Evolutionary conservation across 352 stramenopile species (phyloP).

Genomic region (Pythium myriotylum): DNA sequence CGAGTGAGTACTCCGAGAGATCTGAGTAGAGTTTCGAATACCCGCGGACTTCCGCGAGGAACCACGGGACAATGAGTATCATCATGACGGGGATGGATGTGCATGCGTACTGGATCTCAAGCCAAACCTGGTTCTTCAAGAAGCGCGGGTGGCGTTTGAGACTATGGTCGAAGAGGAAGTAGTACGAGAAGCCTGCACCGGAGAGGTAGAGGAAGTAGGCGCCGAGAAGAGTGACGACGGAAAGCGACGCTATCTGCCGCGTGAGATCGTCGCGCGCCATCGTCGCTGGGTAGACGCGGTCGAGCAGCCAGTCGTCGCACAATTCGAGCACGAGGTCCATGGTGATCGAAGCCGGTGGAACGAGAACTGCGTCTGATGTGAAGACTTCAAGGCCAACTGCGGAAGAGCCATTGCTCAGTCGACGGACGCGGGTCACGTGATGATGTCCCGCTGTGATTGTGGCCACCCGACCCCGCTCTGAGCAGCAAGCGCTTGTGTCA

Average conservation of each 20-base stretch:
- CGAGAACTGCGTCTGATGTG: background rate
- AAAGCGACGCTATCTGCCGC: constrained; percentile 56
- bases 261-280: constrained; percentile 44
- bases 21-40: constrained; percentile 55
- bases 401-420: too few species aligned
- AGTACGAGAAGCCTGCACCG: constrained; percentile 49
- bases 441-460: background rate
- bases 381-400: too few species aligned
- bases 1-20: constrained; percentile 43
- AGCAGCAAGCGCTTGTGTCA: too few species aligned
- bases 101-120: constrained; percentile 54
- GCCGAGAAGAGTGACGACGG: constrained; percentile 49
- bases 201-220: constrained; percentile 65
- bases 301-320: constrained; percentile 50
- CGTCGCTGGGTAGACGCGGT: constrained; percentile 51
- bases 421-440: too few species aligned
- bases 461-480: too few species aligned
- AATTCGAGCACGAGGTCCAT: constrained; percentile 73
- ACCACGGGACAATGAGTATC: constrained; percentile 60
- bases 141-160: constrained; percentile 71
- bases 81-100: constrained; percentile 72
- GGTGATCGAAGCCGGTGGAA: background rate
- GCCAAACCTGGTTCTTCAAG: constrained; percentile 56
- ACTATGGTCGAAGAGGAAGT: constrained; percentile 65
- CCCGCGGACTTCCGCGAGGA: constrained; percentile 63